Percentiles rank a stretch among this genome's conserved stretches.
phyloP scores from a whole-genome alignment of 768 basidiomycete genomes.

The Tulasnella sp. region DNA sequence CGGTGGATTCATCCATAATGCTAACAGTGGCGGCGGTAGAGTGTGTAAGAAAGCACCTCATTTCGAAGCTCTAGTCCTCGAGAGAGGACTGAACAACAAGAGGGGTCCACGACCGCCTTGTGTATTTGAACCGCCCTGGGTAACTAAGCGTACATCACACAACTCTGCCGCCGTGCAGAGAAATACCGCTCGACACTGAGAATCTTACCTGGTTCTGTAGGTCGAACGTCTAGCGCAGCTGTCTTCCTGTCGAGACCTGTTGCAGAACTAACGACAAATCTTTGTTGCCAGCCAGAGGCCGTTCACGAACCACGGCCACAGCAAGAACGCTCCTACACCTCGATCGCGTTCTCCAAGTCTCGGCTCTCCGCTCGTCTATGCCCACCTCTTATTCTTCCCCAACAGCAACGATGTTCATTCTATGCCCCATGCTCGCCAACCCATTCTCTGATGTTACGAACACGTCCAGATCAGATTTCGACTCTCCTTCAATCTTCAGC shows the following conservation, averaged over 20 bases:
- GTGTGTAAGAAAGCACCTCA: conserved; percentile 4
- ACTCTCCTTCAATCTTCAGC: neutral
- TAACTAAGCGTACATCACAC: neutral
- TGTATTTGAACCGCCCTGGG: neutral
- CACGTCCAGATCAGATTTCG: neutral
- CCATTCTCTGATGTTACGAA: neutral
- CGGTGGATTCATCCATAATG: neutral
- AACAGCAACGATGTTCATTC: neutral
- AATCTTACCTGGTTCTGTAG: neutral
- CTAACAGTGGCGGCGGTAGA: neutral
- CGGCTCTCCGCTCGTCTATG: neutral
- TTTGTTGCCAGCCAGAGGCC: neutral
- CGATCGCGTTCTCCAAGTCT: neutral
- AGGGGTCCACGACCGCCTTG: neutral
- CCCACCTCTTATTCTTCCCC: neutral
- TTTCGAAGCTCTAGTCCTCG: conserved; percentile 10
- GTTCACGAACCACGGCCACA: no score
- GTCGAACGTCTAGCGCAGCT: neutral
- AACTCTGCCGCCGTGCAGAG: neutral
- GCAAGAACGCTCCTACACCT: neutral
- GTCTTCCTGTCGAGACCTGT: neutral
- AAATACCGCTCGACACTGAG: neutral
- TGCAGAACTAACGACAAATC: neutral
- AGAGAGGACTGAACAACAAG: neutral
- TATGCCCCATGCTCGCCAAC: neutral